Conservation (phyloP, 768 basidiomycete species). For the Suillus lakei region DNA sequence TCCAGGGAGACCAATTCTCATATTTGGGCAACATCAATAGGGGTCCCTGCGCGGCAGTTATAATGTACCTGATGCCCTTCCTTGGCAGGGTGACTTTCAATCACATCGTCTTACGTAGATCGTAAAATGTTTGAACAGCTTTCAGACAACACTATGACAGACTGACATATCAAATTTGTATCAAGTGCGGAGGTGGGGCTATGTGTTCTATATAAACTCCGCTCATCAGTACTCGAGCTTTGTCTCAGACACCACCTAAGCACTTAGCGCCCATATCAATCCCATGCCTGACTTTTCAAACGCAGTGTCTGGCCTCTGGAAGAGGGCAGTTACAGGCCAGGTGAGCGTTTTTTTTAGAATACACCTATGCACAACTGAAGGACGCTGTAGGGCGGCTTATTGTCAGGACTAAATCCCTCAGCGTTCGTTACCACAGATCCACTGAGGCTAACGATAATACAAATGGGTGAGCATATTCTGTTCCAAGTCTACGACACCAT, state of each 20-base stretch:
- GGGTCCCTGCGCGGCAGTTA: too few relatives aligned
- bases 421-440: slow-evolving; percentile 70
- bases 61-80: neutral
- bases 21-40: too few relatives aligned
- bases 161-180: neutral
- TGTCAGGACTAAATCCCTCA: slow-evolving; percentile 77
- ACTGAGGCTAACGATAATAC: slow-evolving; percentile 76
- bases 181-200: too few relatives aligned
- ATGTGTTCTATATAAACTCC: neutral
- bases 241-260: neutral
- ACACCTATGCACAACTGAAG: neutral
- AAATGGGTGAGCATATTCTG: slow-evolving; percentile 61
- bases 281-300: neutral
- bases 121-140: neutral
- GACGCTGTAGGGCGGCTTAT: slow-evolving; percentile 63
- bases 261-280: neutral
- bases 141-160: too few relatives aligned
- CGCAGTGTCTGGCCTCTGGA: neutral
- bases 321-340: slow-evolving; percentile 1
- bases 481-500: slow-evolving; percentile 7
- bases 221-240: neutral
- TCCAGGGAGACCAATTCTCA: neutral
- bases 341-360: neutral
- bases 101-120: too few relatives aligned
- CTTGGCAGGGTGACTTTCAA: too few relatives aligned